Percentiles rank a stretch among this genome's conserved stretches.
Evolutionary conservation across 495 filamentous ascomycete species (phyloP).

Genomic region (Aspergillus sclerotiicarbonarius): DNA sequence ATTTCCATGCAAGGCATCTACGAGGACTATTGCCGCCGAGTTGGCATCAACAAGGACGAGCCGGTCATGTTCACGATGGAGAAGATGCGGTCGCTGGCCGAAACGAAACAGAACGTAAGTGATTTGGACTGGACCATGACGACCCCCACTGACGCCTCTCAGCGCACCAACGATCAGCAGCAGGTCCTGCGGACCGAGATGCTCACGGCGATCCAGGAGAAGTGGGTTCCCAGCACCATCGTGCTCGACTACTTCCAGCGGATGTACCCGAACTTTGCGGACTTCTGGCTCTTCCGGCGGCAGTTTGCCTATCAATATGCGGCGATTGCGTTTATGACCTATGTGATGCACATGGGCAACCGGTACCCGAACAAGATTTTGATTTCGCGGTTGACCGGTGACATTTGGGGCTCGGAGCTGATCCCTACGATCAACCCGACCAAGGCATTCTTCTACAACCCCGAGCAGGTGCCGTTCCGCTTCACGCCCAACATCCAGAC

Average conservation of each 20-base stretch:
- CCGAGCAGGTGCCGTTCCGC: constrained; percentile 93
- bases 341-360: constrained; percentile 91
- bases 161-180: constrained; percentile 66
- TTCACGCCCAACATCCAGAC: constrained; percentile 95
- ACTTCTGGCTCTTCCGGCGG: constrained; percentile 97
- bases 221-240: constrained; percentile 77
- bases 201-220: constrained; percentile 85
- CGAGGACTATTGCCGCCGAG: constrained; percentile 88
- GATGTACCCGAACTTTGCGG: constrained; percentile 82
- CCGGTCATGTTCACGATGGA: constrained; percentile 94
- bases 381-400: constrained; percentile 84
- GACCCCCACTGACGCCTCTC: constrained; percentile 26
- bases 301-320: constrained; percentile 96
- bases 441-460: constrained; percentile 88
- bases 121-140: background rate
- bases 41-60: constrained; percentile 87
- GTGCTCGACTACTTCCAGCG: constrained; percentile 86
- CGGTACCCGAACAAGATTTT: constrained; percentile 93
- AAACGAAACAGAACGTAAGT: constrained; percentile 61
- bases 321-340: constrained; percentile 98
- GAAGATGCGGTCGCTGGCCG: constrained; percentile 73
- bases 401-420: constrained; percentile 94
- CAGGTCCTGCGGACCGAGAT: constrained; percentile 75
- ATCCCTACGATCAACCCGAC: constrained; percentile 76
- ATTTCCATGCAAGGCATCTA: constrained; percentile 91